Conservation (phyloP, 73 alveolate genomes). For the Paramecium pentaurelia region DNA sequence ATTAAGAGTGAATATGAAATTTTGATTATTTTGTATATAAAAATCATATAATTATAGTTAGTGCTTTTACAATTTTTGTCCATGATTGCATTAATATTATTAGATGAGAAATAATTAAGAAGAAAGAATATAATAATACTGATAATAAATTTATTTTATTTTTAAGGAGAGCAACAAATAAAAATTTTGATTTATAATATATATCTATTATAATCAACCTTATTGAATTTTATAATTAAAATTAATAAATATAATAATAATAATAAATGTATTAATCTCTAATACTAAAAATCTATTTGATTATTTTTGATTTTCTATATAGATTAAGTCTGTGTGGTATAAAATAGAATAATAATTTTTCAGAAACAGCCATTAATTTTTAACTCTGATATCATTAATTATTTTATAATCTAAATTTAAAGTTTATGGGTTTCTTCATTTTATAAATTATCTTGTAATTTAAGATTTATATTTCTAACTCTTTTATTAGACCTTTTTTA, state of each 20-base stretch:
- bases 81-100: no score
- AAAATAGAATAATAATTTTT: neutral
- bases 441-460: neutral
- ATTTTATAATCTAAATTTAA: neutral
- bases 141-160: no score
- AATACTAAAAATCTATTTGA: neutral
- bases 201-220: no score
- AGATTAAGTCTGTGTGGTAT: neutral
- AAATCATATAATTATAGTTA: no score
- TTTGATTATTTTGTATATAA: no score
- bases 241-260: no score
- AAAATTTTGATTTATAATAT: neutral
- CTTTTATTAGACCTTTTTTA: neutral
- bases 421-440: neutral
- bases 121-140: no score
- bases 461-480: neutral
- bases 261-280: neutral
- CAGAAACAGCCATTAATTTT: neutral
- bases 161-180: neutral
- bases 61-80: no score
- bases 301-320: neutral
- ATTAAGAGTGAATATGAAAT: no score
- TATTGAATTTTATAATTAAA: neutral
- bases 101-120: no score
- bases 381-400: neutral